Evolutionary conservation across 2,329 filamentous ascomycete species (phyloP), one percentile per base, ranked within the genome.

Genomic region (Fusarium hainanense): DNA sequence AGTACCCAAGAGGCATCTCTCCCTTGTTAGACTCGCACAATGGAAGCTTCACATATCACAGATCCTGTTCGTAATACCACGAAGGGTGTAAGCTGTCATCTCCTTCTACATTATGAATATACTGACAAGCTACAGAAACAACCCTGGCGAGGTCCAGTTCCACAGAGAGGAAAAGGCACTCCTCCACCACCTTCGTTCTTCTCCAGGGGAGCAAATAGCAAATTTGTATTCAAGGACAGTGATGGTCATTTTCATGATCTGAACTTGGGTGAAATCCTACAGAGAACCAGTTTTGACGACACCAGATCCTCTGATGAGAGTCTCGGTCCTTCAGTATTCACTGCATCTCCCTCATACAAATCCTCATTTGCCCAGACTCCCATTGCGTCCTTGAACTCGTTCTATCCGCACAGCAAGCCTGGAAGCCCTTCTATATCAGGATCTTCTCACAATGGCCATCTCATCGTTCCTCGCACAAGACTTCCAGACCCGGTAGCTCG

Each of bases 331-430:
- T 63, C 65, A 7, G 9, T 67, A 7, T 56, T 63, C 20, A 52
- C 52, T 27, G 52, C 63, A 50, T 63, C 58, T 3, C 58, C 46
- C 7, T 68, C 63, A 20, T 68, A 68, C 48, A 68, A 68, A 41
- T 68, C 63, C 18, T 69, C 60, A 12, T 68, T 64, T 47, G 48
- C 60, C 14, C 64, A 68, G 30, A 68, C 65, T 20, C 63, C 65
- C 7, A 54, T 68, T 18, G 44, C 65, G 7, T 57, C 52, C 13
- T 7, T 54, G 14, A 40, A 51, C 12, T 68, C 58, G 12, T 43
- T 48, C 7, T 41, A 43, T 7, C 42, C 49, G 4, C 37, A 66
- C n/a, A 50, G 40, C 7, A 65, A 58, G 11, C 41, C 47, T 12
- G 43, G 12, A 4, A 61, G 54, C 14, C 40, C 41, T 21, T 65